Percentiles rank a stretch among this genome's conserved stretches.
Conservation (phyloP, 495 filamentous ascomycete genomes). For the Parmelia sp. region DNA sequence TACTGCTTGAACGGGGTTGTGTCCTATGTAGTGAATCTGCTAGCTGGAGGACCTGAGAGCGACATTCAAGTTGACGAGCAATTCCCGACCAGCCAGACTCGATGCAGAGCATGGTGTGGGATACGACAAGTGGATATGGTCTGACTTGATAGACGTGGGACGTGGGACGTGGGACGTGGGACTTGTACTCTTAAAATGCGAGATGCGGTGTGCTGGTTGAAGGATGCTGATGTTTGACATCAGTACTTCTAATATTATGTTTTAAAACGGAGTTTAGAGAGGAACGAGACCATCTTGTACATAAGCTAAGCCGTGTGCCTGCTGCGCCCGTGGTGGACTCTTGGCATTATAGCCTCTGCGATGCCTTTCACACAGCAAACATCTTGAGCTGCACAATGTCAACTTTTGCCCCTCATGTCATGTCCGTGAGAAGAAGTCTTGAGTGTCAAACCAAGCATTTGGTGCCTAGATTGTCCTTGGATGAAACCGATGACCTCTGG, state of each 20-base stretch:
- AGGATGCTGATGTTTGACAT: not conserved
- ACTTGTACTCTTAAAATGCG: not conserved
- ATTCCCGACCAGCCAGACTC: not conserved
- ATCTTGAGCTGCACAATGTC: not conserved
- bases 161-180: not conserved
- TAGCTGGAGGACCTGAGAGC: not conserved
- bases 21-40: not conserved
- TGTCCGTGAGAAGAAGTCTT: too few species aligned
- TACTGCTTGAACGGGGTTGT: constrained; percentile 10
- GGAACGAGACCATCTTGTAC: constrained; percentile 9
- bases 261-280: not conserved
- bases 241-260: not conserved
- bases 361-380: too few species aligned
- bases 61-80: not conserved
- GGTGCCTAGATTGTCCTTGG: too few species aligned
- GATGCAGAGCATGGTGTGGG: not conserved
- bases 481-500: too few species aligned
- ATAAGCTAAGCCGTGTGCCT: constrained; percentile 13
- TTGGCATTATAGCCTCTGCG: constrained; percentile 1
- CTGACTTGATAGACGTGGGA: not conserved
- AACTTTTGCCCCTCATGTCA: not conserved
- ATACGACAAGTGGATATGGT: not conserved
- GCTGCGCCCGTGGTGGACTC: not conserved
- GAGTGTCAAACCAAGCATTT: too few species aligned
- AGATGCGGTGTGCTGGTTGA: not conserved